A percentile compares a stretch with the other conserved stretches of the same genome.
phyloP scores from a whole-genome alignment of 352 stramenopile species.

The Pythium guiyangense region DNA sequence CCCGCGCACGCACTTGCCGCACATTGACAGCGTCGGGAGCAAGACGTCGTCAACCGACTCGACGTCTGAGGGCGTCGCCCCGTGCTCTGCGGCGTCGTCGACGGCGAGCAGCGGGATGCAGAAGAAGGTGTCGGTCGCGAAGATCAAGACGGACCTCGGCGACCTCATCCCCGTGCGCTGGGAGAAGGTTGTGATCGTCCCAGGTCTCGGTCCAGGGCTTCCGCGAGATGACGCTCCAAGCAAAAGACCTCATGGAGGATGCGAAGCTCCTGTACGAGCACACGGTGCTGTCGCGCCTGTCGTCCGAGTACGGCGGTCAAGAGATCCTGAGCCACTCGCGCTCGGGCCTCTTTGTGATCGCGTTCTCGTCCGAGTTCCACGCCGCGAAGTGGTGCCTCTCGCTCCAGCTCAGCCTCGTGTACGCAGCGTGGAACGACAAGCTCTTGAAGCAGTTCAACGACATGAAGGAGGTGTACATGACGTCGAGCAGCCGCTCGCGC shows the following conservation, averaged over 20 bases:
- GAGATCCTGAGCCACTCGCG: conserved; percentile 75
- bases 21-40: conserved; percentile 14
- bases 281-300: conserved; percentile 77
- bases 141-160: conserved; percentile 81
- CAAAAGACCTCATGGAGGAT: conserved; percentile 85
- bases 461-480: conserved; percentile 70
- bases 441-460: conserved; percentile 80
- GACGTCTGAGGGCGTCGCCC: conserved; percentile 6
- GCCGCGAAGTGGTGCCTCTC: conserved; percentile 86
- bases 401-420: conserved; percentile 79
- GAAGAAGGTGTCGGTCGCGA: conserved; percentile 51
- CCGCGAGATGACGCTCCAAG: conserved; percentile 64
- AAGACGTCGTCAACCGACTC: conserved; percentile 19
- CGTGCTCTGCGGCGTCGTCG: neutral
- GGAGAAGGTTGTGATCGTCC: conserved; percentile 82
- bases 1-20: conserved; percentile 14
- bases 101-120: conserved; percentile 12
- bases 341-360: conserved; percentile 79
- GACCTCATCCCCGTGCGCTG: conserved; percentile 68
- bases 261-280: conserved; percentile 84
- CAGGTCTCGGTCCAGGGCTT: conserved; percentile 84
- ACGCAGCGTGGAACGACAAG: conserved; percentile 85
- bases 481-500: conserved; percentile 49
- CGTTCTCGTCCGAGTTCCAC: conserved; percentile 82
- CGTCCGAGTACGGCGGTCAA: conserved; percentile 78